phyloP scores from a whole-genome alignment of 768 basidiomycete species.

The Boletus patriciae region DNA sequence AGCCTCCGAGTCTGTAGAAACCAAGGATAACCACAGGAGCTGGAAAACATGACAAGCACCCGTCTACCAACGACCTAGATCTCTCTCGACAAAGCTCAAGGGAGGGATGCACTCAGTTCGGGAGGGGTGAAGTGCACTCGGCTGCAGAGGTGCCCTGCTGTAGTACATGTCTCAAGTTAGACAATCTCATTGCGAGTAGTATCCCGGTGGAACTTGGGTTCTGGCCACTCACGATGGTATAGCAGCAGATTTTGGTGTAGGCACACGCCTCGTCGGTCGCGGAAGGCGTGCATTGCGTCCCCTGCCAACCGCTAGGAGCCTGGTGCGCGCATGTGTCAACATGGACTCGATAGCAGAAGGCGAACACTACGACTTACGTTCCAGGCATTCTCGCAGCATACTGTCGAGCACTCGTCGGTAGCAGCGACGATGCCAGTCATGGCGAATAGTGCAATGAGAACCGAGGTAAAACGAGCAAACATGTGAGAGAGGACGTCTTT shows the following conservation, averaged over 20 bases:
- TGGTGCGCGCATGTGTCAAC: not conserved
- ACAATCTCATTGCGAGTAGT: not conserved
- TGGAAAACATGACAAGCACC: not conserved
- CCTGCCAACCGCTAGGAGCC: conserved; percentile 2
- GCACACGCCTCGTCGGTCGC: not conserved
- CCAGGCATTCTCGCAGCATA: not conserved
- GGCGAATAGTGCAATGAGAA: not conserved
- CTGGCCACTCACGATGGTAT: not conserved
- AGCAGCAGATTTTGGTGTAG: conserved; percentile 8
- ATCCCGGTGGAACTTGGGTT: no score
- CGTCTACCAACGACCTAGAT: not conserved
- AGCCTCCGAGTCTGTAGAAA: no score
- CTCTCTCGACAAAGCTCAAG: not conserved
- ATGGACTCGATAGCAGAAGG: not conserved
- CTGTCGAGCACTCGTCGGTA: not conserved
- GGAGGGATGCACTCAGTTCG: not conserved
- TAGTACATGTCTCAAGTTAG: not conserved
- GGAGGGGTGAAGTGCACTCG: not conserved
- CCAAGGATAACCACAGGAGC: not conserved
- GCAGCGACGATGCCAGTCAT: not conserved
- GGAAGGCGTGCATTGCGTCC: not conserved
- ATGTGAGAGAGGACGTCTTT: not conserved
- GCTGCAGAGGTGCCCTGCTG: not conserved
- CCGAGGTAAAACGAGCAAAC: not conserved
- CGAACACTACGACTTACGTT: not conserved